Conservation (phyloP, 2,329 filamentous ascomycete genomes). For the Blastomyces parvus region DNA sequence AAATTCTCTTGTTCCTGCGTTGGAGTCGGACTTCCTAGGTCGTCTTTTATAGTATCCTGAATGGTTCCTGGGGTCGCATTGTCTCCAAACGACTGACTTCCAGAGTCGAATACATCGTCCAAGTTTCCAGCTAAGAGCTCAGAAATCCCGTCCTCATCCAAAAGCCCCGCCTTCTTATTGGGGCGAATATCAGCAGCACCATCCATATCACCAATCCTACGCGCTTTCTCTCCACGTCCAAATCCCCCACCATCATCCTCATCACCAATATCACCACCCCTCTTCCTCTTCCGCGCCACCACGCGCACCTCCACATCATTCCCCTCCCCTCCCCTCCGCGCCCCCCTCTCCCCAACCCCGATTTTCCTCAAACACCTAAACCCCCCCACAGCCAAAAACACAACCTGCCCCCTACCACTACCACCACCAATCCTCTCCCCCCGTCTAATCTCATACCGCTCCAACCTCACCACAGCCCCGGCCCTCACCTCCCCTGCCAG, state of each 20-base stretch:
- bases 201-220: background rate
- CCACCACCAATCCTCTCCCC: slow-evolving; percentile 14
- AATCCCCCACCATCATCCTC: background rate
- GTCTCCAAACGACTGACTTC: background rate
- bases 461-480: slow-evolving; percentile 19
- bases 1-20: background rate
- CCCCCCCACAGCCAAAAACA: slow-evolving; percentile 21
- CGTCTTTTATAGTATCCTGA: background rate
- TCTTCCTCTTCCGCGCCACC: slow-evolving; percentile 1
- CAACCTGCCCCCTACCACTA: slow-evolving; percentile 10
- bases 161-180: background rate
- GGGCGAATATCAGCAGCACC: background rate
- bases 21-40: background rate
- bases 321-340: background rate
- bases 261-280: background rate
- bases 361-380: slow-evolving; percentile 14
- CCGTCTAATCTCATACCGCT: slow-evolving; percentile 19
- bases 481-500: slow-evolving; percentile 11
- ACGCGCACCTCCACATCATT: background rate
- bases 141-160: background rate
- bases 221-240: background rate
- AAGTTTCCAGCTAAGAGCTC: background rate
- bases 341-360: background rate
- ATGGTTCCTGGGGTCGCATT: background rate
- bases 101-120: background rate